Evolutionary conservation across 345 rosid genomes (phyloP).

Genomic region (Syzygium jambos): DNA sequence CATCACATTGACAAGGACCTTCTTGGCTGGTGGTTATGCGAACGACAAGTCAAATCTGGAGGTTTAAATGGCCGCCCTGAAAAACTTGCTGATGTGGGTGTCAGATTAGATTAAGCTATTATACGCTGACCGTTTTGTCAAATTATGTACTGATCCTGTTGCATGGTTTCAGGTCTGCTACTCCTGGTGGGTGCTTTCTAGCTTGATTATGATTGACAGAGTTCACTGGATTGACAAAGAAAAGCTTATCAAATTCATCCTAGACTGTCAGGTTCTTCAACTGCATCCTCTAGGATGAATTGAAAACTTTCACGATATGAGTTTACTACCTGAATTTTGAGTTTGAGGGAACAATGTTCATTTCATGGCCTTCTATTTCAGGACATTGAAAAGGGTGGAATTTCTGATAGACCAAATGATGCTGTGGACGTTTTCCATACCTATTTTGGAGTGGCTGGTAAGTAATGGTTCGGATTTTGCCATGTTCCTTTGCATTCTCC

Average conservation of each 20-base stretch:
- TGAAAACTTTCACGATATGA: neutral
- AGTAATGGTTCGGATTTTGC: neutral
- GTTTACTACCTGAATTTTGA: neutral
- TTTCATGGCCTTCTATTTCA: slow-evolving; percentile 4
- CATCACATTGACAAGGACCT: slow-evolving; percentile 91
- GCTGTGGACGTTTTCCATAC: slow-evolving; percentile 88
- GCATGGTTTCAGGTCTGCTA: slow-evolving; percentile 55
- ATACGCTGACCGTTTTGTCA: neutral
- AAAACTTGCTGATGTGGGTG: slow-evolving; percentile 83
- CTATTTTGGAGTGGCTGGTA: slow-evolving; percentile 91
- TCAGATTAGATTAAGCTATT: neutral
- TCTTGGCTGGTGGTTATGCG: slow-evolving; percentile 97
- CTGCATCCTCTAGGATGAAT: neutral
- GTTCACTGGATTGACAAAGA: slow-evolving; percentile 82
- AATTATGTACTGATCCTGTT: neutral
- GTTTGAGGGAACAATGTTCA: neutral
- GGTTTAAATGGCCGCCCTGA: slow-evolving; percentile 91
- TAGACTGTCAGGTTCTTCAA: slow-evolving; percentile 57
- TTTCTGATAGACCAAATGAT: slow-evolving; percentile 83
- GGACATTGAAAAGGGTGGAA: slow-evolving; percentile 82
- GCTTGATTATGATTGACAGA: slow-evolving; percentile 83
- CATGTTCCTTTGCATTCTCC: neutral
- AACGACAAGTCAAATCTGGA: slow-evolving; percentile 70
- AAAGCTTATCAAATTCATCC: slow-evolving; percentile 68
- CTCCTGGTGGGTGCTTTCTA: slow-evolving; percentile 96